Evolutionary conservation across 441 rosid species (phyloP).

Genomic region (Populus hybrid): DNA sequence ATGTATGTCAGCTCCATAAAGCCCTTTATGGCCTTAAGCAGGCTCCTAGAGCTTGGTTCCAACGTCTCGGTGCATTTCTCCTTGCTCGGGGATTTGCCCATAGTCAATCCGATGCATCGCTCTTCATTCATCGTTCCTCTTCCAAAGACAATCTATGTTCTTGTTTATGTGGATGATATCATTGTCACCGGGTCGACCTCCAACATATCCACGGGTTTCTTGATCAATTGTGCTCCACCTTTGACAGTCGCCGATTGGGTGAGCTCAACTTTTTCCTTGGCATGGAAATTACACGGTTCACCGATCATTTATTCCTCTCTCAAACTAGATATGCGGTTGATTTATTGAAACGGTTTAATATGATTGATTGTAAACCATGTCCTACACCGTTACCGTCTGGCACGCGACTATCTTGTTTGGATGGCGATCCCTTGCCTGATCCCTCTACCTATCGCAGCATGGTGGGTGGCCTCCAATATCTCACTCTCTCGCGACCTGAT

Average conservation of each 20-base stretch:
- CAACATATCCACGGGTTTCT: background rate
- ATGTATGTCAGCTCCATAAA: background rate
- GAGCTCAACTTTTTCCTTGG: too few species aligned
- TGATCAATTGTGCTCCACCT: background rate
- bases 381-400: background rate
- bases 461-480: background rate
- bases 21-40: background rate
- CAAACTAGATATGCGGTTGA: too few species aligned
- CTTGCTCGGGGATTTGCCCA: background rate
- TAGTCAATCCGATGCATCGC: background rate
- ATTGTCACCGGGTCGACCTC: background rate
- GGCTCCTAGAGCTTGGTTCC: background rate
- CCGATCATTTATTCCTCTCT: too few species aligned
- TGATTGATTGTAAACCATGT: background rate
- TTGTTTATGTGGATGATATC: background rate
- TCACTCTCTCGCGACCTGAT: accelerated
- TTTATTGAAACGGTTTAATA: too few species aligned
- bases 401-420: background rate
- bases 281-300: too few species aligned
- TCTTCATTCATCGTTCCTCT: background rate
- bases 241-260: accelerated
- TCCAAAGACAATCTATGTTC: too few species aligned
- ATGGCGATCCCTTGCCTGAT: background rate
- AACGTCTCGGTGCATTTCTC: background rate
- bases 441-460: background rate